These are phyloP conservation scores for Cyclotella kingstonii DNA, from an alignment of 108 stramenopile species.

Conservation along the genomic window DNA sequence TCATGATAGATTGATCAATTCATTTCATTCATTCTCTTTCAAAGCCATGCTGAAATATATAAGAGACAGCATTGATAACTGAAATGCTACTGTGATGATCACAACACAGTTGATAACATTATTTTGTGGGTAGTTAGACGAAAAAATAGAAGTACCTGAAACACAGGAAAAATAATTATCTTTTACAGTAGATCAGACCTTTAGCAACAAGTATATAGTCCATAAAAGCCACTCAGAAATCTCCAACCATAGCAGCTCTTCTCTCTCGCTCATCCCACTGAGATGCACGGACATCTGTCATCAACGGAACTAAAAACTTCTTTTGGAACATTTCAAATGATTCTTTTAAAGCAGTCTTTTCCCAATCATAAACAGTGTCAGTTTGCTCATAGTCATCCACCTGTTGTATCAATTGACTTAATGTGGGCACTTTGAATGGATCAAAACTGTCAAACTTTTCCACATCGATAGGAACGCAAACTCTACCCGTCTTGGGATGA, in stretches of 20 bases:
- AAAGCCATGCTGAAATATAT: too few relatives aligned
- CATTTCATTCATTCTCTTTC: too few relatives aligned
- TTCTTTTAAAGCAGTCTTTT: slow-evolving; percentile 80
- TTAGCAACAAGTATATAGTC: background rate
- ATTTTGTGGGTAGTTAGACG: background rate
- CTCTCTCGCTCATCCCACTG: slow-evolving; percentile 65
- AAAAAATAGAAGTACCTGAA: too few relatives aligned
- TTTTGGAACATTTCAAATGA: slow-evolving; percentile 78
- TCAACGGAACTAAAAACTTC: slow-evolving; percentile 78
- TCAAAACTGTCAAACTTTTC: slow-evolving; percentile 69
- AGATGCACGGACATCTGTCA: slow-evolving; percentile 61
- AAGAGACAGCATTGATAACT: too few relatives aligned
- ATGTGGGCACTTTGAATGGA: slow-evolving; percentile 86
- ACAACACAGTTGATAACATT: too few relatives aligned
- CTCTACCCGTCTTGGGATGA: slow-evolving; percentile 98
- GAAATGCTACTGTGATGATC: too few relatives aligned
- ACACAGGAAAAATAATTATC: too few relatives aligned
- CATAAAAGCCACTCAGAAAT: slow-evolving; percentile 51
- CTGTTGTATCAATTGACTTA: slow-evolving; percentile 71
- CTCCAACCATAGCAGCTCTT: slow-evolving; percentile 76
- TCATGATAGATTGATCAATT: too few relatives aligned
- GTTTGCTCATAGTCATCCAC: slow-evolving; percentile 47
- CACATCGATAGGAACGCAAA: slow-evolving; percentile 94
- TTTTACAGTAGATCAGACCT: too few relatives aligned
- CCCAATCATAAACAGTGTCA: slow-evolving; percentile 53